Evolutionary conservation across 495 filamentous ascomycete species (phyloP).

Genomic region (Penicillium nucicola): DNA sequence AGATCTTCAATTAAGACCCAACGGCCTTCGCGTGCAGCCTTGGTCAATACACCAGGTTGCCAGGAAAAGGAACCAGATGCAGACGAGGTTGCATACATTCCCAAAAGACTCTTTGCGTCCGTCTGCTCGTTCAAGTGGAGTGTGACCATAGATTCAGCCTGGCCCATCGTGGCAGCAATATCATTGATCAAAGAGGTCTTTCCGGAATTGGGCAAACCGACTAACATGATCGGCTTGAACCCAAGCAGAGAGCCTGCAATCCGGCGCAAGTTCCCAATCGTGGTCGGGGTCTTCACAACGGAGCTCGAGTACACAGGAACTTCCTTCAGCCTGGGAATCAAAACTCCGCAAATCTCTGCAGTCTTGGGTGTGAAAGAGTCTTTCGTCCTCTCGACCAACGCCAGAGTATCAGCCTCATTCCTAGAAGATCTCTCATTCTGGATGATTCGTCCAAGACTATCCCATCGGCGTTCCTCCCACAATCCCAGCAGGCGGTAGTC

Average conservation of each 20-base stretch:
- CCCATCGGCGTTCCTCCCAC: conserved; percentile 65
- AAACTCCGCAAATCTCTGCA: conserved; percentile 56
- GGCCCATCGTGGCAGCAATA: conserved; percentile 71
- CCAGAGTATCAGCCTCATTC: conserved; percentile 21
- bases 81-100: conserved; percentile 82
- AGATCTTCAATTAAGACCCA: conserved; percentile 98
- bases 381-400: conserved; percentile 29
- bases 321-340: conserved; percentile 63
- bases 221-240: conserved; percentile 69
- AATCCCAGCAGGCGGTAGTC: conserved; percentile 84
- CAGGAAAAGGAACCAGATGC: conserved; percentile 86
- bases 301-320: conserved; percentile 41
- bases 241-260: conserved; percentile 64
- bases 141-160: conserved; percentile 74
- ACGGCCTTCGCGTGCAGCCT: conserved; percentile 86
- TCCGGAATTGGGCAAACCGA: conserved; percentile 81
- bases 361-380: conserved; percentile 49
- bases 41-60: conserved; percentile 91
- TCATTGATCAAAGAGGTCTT: conserved; percentile 88
- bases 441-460: conserved; percentile 26
- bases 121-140: conserved; percentile 96
- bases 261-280: conserved; percentile 61
- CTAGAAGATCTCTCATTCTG: conserved; percentile 17
- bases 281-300: conserved; percentile 71
- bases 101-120: conserved; percentile 91